Evolutionary conservation across 2,329 filamentous ascomycete species (phyloP).

Genomic region (Sclerotinia glacialis): DNA sequence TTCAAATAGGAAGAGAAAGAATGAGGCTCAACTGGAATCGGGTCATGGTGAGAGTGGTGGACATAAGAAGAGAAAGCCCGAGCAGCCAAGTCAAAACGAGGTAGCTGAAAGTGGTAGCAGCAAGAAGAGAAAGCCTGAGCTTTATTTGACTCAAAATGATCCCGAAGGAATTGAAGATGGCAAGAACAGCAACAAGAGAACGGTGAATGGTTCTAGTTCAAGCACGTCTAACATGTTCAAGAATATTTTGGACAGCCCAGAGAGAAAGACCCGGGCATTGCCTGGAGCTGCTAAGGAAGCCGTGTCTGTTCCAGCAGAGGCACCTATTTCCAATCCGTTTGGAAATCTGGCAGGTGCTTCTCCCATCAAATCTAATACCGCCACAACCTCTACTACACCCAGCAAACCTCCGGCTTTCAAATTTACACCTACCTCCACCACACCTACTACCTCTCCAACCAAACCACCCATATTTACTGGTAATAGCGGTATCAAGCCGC

Average conservation of each 20-base stretch:
- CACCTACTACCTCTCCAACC: slow-evolving; percentile 18
- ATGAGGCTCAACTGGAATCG: slow-evolving; percentile 31
- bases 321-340: slow-evolving; percentile 36
- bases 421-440: slow-evolving; percentile 4
- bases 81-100: neutral
- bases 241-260: slow-evolving; percentile 35
- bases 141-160: slow-evolving; percentile 35
- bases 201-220: slow-evolving; percentile 31
- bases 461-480: slow-evolving; percentile 23
- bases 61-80: slow-evolving; percentile 10
- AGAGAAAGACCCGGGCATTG: slow-evolving; percentile 28
- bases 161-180: slow-evolving; percentile 27
- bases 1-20: slow-evolving; percentile 34
- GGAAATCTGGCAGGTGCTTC: slow-evolving; percentile 29
- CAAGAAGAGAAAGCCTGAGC: slow-evolving; percentile 38
- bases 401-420: slow-evolving; percentile 6
- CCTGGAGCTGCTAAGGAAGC: slow-evolving; percentile 13
- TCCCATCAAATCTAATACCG: slow-evolving; percentile 23
- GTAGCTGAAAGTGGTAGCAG: neutral
- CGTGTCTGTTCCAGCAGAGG: slow-evolving; percentile 22
- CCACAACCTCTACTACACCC: slow-evolving; percentile 10
- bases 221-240: slow-evolving; percentile 39
- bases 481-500: slow-evolving; percentile 15
- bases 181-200: slow-evolving; percentile 30
- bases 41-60: neutral